Evolutionary conservation across 768 basidiomycete species (phyloP), one percentile per base, ranked within the genome.

Genomic region (Tylopilus vinaceipallidus): DNA sequence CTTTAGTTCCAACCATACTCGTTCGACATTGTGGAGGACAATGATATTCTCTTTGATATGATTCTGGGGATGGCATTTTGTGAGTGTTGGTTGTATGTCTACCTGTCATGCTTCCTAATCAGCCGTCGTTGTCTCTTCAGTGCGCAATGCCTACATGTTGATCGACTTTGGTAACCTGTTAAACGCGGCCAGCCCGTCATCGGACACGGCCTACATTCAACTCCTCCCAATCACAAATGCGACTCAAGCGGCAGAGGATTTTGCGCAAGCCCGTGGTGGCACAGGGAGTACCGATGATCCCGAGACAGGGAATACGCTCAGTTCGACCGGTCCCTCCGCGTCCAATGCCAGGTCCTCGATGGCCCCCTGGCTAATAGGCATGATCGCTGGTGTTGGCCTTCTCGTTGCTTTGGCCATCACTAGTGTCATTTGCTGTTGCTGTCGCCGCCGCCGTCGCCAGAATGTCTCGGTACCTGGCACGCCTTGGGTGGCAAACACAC

Each of bases 61-160:
- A 77, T 88, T 38, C 71, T 88, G 38, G 87, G 87, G 47, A 88
- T 88, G 83, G 75, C 79, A 9, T 88, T 87, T 69, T 65, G 84
- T 84, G 56, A 59, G 82, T 73, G 7, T 22, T 45, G 0, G 1
- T 13, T 19, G 56, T 56, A n/a, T 40, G 33, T 36, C 39, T 35
- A 32, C 42, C 23, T 19, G 23, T 33, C 33, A 10, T 30, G 26
- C 16, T 23, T 54, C 24, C 41, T 49, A 17, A 45, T 20, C 33
- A 12, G 12, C 38, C 26, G 9, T 32, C 36, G 6, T 32, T 42
- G 6, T 6, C 6, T 34, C 20, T 42, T 22, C 57, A 86, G 85
- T 87, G 47, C 80, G 83, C 42, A 88, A 86, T 56, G 75, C 75
- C 10, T 88, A 87, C 60, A 65, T 78, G 13, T 65, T 82, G 34